These are phyloP conservation scores for Tricholoma sp. DNA, from an alignment of 768 basidiomycete species.

Conservation along the genomic window DNA sequence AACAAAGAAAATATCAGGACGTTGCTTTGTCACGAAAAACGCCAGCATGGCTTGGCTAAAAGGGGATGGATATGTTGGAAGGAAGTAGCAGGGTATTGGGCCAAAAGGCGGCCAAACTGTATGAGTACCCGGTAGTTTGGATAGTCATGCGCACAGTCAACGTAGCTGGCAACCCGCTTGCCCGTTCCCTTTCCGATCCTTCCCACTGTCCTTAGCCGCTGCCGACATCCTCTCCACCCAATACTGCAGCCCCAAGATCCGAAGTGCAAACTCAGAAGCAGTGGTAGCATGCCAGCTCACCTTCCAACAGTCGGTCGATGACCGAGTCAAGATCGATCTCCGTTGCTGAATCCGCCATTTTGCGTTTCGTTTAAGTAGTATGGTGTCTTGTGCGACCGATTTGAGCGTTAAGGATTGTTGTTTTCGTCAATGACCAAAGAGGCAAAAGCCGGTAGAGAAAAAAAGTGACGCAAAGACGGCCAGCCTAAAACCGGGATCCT, in stretches of 20 bases:
- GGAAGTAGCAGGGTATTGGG: not conserved
- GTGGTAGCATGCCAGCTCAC: constrained; percentile 45
- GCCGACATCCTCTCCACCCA: not conserved
- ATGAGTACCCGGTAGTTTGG: not conserved
- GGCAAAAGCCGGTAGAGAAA: constrained; percentile 9
- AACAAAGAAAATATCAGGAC: constrained; percentile 16
- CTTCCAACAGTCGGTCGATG: constrained; percentile 97
- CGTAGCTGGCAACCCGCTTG: not conserved
- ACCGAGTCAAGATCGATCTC: constrained; percentile 99
- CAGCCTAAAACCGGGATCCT: not conserved
- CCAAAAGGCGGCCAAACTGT: not conserved
- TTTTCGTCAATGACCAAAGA: constrained; percentile 7
- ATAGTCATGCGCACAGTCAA: not conserved
- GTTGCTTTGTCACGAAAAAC: constrained; percentile 6
- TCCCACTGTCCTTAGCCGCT: not conserved
- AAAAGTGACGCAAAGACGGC: constrained; percentile 8
- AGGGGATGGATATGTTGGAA: not conserved
- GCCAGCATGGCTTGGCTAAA: not conserved
- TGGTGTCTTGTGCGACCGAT: constrained; percentile 4
- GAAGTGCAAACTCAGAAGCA: not conserved
- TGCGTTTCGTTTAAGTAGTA: constrained; percentile 14
- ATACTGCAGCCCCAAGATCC: not conserved
- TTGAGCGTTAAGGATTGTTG: constrained; percentile 5
- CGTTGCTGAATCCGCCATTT: constrained; percentile 75
- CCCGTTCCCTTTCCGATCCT: not conserved